phyloP scores from a whole-genome alignment of 2,329 filamentous ascomycete species.

The Fusarium clavum region DNA sequence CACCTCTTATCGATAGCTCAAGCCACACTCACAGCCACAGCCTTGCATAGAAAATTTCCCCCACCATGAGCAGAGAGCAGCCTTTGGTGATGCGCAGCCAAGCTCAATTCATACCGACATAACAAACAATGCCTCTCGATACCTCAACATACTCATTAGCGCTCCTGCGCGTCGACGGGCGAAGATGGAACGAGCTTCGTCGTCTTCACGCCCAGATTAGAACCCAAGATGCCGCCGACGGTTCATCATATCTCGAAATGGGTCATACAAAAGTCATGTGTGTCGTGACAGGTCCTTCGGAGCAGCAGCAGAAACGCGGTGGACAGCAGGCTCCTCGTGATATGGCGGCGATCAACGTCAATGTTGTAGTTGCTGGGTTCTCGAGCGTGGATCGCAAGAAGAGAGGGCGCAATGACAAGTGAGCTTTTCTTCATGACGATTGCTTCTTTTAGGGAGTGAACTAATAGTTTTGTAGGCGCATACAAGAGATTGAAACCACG shows the following conservation, averaged over 20 bases:
- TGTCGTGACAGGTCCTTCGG: conserved; percentile 86
- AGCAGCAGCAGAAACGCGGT: conserved; percentile 59
- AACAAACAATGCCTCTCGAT: conserved; percentile 83
- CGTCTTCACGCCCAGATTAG: conserved; percentile 89
- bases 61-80: conserved; percentile 35
- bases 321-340: conserved; percentile 61
- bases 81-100: conserved; percentile 18
- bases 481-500: conserved; percentile 82
- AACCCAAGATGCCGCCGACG: conserved; percentile 92
- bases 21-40: conserved; percentile 45
- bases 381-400: conserved; percentile 86
- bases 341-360: conserved; percentile 75
- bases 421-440: conserved; percentile 46
- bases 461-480: conserved; percentile 67
- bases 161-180: conserved; percentile 82
- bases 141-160: conserved; percentile 91
- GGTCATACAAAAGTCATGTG: conserved; percentile 98
- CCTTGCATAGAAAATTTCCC: conserved; percentile 39
- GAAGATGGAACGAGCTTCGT: conserved; percentile 97
- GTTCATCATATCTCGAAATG: conserved; percentile 94
- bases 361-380: conserved; percentile 88
- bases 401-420: conserved; percentile 82
- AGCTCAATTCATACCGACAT: conserved; percentile 5
- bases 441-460: neutral
- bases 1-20: neutral